phyloP scores from a whole-genome alignment of 805 yeast genomes.

The Maudiozyma barnettii region DNA sequence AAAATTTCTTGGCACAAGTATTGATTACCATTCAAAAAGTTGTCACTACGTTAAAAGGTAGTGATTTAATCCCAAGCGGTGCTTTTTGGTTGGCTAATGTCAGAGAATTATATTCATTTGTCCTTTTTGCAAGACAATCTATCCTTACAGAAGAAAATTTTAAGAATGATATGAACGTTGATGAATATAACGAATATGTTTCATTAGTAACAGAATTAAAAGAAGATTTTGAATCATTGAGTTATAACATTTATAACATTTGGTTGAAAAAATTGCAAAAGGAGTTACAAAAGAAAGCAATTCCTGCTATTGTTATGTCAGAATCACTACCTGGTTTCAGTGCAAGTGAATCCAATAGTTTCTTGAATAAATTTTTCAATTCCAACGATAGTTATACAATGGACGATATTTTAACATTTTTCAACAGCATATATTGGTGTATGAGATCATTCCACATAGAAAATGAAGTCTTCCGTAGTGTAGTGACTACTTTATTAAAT shows the following conservation, averaged over 20 bases:
- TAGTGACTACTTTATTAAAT: conserved; percentile 70
- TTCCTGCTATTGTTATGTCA: conserved; percentile 89
- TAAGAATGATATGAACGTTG: conserved; percentile 76
- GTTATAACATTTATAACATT: conserved; percentile 88
- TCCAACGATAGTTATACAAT: conserved; percentile 68
- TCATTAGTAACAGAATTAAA: conserved; percentile 82
- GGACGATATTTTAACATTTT: conserved; percentile 87
- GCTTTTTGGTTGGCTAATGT: conserved; percentile 97
- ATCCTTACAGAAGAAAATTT: conserved; percentile 75
- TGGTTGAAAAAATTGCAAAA: conserved; percentile 96
- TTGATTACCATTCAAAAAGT: conserved; percentile 77
- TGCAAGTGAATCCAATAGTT: conserved; percentile 72
- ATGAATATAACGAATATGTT: conserved; percentile 83
- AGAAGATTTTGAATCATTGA: conserved; percentile 87
- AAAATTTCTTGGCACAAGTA: conserved; percentile 81
- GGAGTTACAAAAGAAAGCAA: conserved; percentile 79
- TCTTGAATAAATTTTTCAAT: conserved; percentile 73
- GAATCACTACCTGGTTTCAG: conserved; percentile 95
- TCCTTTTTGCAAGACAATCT: conserved; percentile 87
- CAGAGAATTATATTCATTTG: conserved; percentile 90
- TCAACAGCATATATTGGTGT: conserved; percentile 86
- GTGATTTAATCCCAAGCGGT: conserved; percentile 80
- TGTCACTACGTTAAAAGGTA: conserved; percentile 72
- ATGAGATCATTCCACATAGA: conserved; percentile 88
- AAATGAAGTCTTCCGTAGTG: conserved; percentile 72